Evolutionary conservation across 1,284 basidiomycete genomes (phyloP).

Genomic region (Pterulicium gracile): DNA sequence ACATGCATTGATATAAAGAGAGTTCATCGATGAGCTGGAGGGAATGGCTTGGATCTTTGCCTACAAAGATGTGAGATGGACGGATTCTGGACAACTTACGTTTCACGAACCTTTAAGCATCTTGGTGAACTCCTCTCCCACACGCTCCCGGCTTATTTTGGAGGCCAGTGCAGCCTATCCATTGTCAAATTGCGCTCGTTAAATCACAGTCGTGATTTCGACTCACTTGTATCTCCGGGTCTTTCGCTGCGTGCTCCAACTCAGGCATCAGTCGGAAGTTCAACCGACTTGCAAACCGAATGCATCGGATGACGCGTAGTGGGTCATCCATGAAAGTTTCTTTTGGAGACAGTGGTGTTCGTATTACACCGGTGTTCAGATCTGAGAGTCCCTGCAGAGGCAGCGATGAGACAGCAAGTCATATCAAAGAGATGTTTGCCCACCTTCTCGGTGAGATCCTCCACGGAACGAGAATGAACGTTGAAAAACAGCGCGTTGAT

Average conservation of each 20-base stretch:
- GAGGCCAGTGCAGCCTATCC: slow-evolving; percentile 55
- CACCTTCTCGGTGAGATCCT: slow-evolving; percentile 82
- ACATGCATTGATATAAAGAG: slow-evolving; percentile 62
- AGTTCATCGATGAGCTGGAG: slow-evolving; percentile 65
- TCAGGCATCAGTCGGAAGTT: slow-evolving; percentile 75
- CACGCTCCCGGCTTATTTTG: slow-evolving; percentile 85
- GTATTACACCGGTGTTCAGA: slow-evolving; percentile 68
- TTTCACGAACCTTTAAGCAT: slow-evolving; percentile 68
- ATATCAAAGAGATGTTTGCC: slow-evolving; percentile 4
- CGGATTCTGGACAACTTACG: neutral
- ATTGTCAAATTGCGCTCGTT: slow-evolving; percentile 5
- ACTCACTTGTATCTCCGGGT: slow-evolving; percentile 60
- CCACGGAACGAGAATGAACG: slow-evolving; percentile 79
- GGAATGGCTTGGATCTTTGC: slow-evolving; percentile 63
- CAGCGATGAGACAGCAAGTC: slow-evolving; percentile 4
- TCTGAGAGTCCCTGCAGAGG: slow-evolving; percentile 70
- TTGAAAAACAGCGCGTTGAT: slow-evolving; percentile 98
- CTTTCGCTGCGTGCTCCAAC: slow-evolving; percentile 54
- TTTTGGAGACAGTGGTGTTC: slow-evolving; percentile 81
- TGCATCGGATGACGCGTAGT: slow-evolving; percentile 80
- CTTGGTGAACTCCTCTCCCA: slow-evolving; percentile 83
- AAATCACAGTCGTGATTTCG: neutral
- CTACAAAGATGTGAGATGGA: slow-evolving; percentile 24
- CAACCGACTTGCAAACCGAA: slow-evolving; percentile 89
- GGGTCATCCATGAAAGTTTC: slow-evolving; percentile 96